phyloP scores from a whole-genome alignment of 2,329 filamentous ascomycete species.

The Triangularia setosa region DNA sequence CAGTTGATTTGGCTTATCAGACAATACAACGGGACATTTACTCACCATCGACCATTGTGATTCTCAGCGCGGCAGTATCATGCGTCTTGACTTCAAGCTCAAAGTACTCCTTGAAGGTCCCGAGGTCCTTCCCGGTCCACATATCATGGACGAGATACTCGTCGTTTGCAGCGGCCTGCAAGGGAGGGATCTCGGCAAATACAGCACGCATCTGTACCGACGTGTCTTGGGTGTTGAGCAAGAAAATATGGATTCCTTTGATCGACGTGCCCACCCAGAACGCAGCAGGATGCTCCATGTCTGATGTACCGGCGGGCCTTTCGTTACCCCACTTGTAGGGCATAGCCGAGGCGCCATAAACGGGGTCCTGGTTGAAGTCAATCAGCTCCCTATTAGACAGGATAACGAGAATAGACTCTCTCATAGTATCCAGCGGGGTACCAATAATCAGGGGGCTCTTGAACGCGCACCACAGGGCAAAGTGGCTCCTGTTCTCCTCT shows the following conservation, averaged over 20 bases:
- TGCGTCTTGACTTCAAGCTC: slow-evolving; percentile 31
- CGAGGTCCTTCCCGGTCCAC: slow-evolving; percentile 42
- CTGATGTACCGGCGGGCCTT: slow-evolving; percentile 39
- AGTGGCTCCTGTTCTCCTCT: slow-evolving; percentile 46
- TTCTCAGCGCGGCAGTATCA: slow-evolving; percentile 33
- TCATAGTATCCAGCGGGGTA: slow-evolving; percentile 34
- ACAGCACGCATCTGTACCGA: slow-evolving; percentile 34
- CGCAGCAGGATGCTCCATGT: slow-evolving; percentile 44
- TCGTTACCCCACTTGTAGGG: slow-evolving; percentile 42
- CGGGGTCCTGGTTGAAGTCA: slow-evolving; percentile 44
- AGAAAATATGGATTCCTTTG: slow-evolving; percentile 43
- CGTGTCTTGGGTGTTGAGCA: slow-evolving; percentile 41
- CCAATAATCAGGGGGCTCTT: slow-evolving; percentile 50
- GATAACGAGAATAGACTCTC: slow-evolving; percentile 34
- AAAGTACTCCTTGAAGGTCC: slow-evolving; percentile 31
- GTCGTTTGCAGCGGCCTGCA: slow-evolving; percentile 25
- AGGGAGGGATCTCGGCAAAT: slow-evolving; percentile 42
- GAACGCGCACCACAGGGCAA: slow-evolving; percentile 49
- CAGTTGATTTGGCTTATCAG: neutral
- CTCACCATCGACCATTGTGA: slow-evolving; percentile 14
- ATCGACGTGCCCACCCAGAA: slow-evolving; percentile 45
- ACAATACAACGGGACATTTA: neutral
- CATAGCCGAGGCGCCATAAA: slow-evolving; percentile 38
- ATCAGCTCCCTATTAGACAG: slow-evolving; percentile 40
- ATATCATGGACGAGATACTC: slow-evolving; percentile 41